Evolutionary conservation across 805 yeast genomes (phyloP), one percentile per base, ranked within the genome.

Genomic region (Metschnikowia sp.): DNA sequence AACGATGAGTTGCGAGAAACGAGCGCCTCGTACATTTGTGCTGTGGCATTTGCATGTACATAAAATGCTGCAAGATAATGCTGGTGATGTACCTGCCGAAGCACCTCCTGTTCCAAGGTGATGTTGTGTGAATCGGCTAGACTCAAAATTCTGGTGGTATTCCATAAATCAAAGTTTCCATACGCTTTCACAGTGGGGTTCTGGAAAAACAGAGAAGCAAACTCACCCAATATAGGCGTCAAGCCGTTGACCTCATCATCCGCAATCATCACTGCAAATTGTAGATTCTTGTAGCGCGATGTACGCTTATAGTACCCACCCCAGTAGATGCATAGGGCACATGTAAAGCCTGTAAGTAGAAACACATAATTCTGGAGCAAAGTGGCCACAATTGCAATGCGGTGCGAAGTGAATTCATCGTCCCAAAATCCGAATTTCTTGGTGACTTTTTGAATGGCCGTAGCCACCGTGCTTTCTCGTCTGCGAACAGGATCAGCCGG

Each of bases 321-420:
- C 70, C 70, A 66, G 45, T 65, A 67, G n/a, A 66, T 51, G 43
- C 62, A 60, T 8, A 67, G 55, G 1, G 61, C 60, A 4, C 49
- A 39, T 13, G 56, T 44, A 41, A 66, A 65, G 8, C 66, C 66
- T 8, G 59, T 41, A 11, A 58, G 22, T 42, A 63, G 33, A 47
- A 22, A 56, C 33, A 52, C 31, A 38, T 66, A 66, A 54, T 65
- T 65, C n/a, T 47, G 40, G 6, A 54, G 38, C 40, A 63, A 56
- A 3, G 66, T 60, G 18, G 52, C 32, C 15, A 53, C 33, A 30
- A 66, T 61, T 8, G 53, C 44, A 35, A 56, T 52, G 36, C 70
- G 50, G 12, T 59, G 59, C 6, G 56, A 52, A 32, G 53, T 55
- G 51, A 63, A 64, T 19, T 57, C 66, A 42, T 56, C 48, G 44